Evolutionary conservation across 495 filamentous ascomycete genomes (phyloP), one percentile per base, ranked within the genome.

Genomic region (Parachaetomium inaequale): DNA sequence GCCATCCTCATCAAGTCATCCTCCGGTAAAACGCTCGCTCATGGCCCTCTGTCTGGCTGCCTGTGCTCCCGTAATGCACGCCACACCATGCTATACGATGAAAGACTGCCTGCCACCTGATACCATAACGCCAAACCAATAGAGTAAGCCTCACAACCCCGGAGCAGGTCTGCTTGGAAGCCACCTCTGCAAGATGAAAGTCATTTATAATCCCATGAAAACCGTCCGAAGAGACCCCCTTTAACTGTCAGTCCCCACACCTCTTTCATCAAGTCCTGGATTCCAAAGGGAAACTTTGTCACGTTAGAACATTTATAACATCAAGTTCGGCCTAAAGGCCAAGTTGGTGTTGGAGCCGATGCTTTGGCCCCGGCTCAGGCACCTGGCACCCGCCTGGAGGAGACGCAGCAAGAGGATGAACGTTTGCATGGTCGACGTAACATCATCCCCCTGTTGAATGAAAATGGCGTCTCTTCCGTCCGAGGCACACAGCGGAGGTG

Each of bases 361-460:
- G n/a, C 8, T 11, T 5, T 40, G 36, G 14, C 12, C 5, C 12
- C 17, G 14, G 36, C 36, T 40, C 36, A 40, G 12, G 36, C 36
- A n/a, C 14, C n/a, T 31, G 25, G 38, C 25, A 10, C 31, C 19
- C 12, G 11, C 17, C 36, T n/a, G 2, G 34, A 47, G 14, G 19
- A 17, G 47, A 58, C 11, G 7, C 28, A 12, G 2, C 10, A 11
- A 25, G 42, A 47, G n/a, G 8, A 26, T 46, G 26, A 10, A 32
- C n/a, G 26, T 3, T 46, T 7, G 28, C 2, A 0, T 11, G 7
- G 45, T 19, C 21, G 31, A 50, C 19, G 45, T 31, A 17, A 50
- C 29, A 26, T 34, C 29, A 26, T 34, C 43, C 42, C 28, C 55
- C 23, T 58, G 40, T 58, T 45, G 56, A 26, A 50, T 58, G 45